Conservation (phyloP, 163 green algal species). For the Trebouxiophyceae sp. region DNA sequence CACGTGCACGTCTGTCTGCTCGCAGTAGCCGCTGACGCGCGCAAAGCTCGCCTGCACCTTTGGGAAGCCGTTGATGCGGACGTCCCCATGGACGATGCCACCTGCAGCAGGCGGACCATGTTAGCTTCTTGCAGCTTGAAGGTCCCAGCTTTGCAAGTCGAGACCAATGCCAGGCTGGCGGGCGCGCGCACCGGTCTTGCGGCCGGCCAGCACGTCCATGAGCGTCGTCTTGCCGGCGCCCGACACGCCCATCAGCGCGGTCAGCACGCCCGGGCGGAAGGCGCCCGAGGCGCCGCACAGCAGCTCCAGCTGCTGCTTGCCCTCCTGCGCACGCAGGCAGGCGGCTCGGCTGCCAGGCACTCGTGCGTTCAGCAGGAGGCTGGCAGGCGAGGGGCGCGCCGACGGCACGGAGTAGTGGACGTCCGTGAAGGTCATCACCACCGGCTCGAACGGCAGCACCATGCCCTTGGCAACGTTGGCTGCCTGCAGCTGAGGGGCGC, state of each 20-base stretch:
- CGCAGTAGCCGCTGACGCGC: conserved; percentile 32
- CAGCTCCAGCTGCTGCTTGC: conserved; percentile 50
- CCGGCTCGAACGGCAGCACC: conserved; percentile 22
- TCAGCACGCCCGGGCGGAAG: conserved; percentile 57
- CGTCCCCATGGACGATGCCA: conserved; percentile 28
- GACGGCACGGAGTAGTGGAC: conserved; percentile 21
- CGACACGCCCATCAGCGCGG: conserved; percentile 53
- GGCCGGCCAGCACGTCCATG: conserved; percentile 46
- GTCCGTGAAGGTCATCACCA: conserved; percentile 22
- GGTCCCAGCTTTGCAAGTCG: too few species aligned
- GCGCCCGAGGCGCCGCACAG: conserved; percentile 43
- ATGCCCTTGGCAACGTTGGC: conserved; percentile 12
- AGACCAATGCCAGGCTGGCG: too few species aligned
- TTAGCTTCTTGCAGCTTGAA: too few species aligned
- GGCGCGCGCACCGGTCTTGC: too few species aligned
- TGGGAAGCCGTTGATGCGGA: conserved; percentile 44
- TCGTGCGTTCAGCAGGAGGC: too few species aligned
- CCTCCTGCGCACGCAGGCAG: too few species aligned
- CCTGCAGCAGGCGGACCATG: too few species aligned
- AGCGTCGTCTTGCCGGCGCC: conserved; percentile 53
- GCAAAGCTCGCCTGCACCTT: conserved; percentile 56
- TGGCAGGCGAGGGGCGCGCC: too few species aligned
- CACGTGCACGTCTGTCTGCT: conserved; percentile 14
- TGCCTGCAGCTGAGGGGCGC: background rate
- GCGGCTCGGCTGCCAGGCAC: too few species aligned